Percentiles rank a stretch among this genome's conserved stretches.
These are phyloP conservation scores for Annulohypoxylon truncatum DNA, from an alignment of 2,329 filamentous ascomycete species.

Conservation along the genomic window DNA sequence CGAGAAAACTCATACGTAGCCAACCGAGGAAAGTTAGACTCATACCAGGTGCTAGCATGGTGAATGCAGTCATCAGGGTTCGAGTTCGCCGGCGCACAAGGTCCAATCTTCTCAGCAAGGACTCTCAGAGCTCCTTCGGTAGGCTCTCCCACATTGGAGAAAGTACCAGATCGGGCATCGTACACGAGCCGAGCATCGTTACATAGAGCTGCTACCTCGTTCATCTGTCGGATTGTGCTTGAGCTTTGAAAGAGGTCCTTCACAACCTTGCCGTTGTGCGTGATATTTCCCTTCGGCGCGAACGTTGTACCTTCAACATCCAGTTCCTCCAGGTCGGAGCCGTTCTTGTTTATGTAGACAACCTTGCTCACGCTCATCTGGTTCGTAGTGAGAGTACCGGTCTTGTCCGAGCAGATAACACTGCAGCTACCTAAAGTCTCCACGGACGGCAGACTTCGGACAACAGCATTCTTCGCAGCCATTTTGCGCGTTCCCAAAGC, in stretches of 20 bases:
- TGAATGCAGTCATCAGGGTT: constrained; percentile 76
- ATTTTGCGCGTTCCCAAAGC: constrained; percentile 97
- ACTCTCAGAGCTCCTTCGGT: constrained; percentile 94
- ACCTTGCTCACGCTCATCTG: constrained; percentile 99
- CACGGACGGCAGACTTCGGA: constrained; percentile 94
- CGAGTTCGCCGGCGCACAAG: constrained; percentile 70
- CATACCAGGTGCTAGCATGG: constrained; percentile 86
- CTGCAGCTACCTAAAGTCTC: constrained; percentile 99
- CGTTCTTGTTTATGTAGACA: constrained; percentile 81
- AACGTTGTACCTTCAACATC: constrained; percentile 95
- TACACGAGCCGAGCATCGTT: constrained; percentile 89
- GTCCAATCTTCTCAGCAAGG: constrained; percentile 93
- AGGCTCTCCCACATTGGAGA: constrained; percentile 89
- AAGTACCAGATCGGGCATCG: constrained; percentile 78
- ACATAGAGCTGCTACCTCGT: constrained; percentile 79
- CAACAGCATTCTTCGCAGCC: constrained; percentile 98
- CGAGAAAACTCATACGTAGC: constrained; percentile 97
- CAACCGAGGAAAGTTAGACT: constrained; percentile 77
- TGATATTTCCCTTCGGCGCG: constrained; percentile 81
- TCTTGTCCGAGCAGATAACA: constrained; percentile 99
- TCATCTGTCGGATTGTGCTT: constrained; percentile 82
- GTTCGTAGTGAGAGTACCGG: constrained; percentile 96
- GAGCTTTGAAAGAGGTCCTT: constrained; percentile 77
- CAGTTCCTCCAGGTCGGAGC: constrained; percentile 82
- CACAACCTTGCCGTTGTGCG: constrained; percentile 73